Base-by-base conservation (phyloP, 2,329 filamentous ascomycete genomes). In the Phyllosticta ampelicida region DNA sequence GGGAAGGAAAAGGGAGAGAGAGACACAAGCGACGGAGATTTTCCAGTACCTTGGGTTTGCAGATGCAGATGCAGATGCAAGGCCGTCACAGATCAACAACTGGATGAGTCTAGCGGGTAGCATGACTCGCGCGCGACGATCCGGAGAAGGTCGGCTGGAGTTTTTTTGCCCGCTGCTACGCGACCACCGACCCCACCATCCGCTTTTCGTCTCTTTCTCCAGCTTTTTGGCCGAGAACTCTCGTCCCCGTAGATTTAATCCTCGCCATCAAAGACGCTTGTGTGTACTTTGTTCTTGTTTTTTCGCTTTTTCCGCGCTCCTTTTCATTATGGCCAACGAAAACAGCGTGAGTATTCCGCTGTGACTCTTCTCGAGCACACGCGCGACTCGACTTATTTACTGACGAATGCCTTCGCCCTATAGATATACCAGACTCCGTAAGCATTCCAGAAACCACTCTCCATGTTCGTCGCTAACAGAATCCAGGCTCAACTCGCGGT, bases 371-470 rank as follows among this genome's bases (percentile, higher is more conserved):
- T 8, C n/a, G 26, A 30, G 13, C 36, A n/a, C n/a, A 48, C 36
- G 13, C 30, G 49, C 30, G 10, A 5, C 18, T 6, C 2, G 26
- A 18, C 9, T 54, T 44, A 30, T 19, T 44, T 29, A 53, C 52
- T 54, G 6, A 58, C 26, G 21, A 26, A 50, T 26, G 19, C 3
- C 19, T 29, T 29, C 20, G 36, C n/a, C 19, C 2, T 44, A 13
- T 30, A 59, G 57, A 59, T 59, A 36, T 59, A 59, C 57, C 57
- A 59, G 48, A 59, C 57, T 16, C 57, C 57, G 57, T 59, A 49
- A 59, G 57, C 23, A 13, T 8, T 6, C 28, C 2, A 16, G 6
- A 19, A 18, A 5, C 28, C 10, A 23, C 44, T 23, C 20, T 51
- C n/a, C 44, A 18, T 36, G 19, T 18, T 9, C 11, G 29, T 10